Base-by-base conservation (phyloP, 129 eudicot species). In the Glebionis coronaria region DNA sequence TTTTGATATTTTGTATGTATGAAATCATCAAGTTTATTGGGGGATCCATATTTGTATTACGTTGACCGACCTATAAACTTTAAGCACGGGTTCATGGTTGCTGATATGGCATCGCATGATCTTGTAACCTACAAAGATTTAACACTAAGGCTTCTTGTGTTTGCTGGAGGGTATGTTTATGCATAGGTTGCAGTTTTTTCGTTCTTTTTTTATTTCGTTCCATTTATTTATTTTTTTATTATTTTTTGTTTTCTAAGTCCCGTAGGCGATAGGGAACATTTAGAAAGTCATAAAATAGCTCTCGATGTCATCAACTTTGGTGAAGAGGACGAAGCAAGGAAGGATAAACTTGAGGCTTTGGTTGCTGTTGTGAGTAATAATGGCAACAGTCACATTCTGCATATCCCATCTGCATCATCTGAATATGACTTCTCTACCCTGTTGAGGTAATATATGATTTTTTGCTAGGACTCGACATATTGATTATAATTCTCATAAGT, bases 91-190 rank as follows among this genome's bases (percentile, higher is more conserved):
- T 84, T 94, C 51, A 95, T 87, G 68, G 85, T 89, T 63, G 99
- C 99, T n/a, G 93, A 94, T 78, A 80, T 94, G 76, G 99, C 97
- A 52, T 87, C 90, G 35, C 90, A 94, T 71, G 97, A 94, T 80
- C 97, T 97, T 38, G 97, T 80, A 72, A 94, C 25, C 25, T 23
- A 94, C 81, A 94, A 94, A 70, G 89, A 86, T 63, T 97, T 88
- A 40, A 95, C 88, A 53, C 99, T 89, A 51, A 82, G 97, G 79
- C 87, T 94, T 16, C 87, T 94, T 15, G 95, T 94, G 18, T 94
- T 94, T 86, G 95, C 83, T 38, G 99, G 99, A 73, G 85, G 99
- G 99, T 94, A 76, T 51, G 59, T 40, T 38, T 67, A 70, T 19
- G 47, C 49, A 49, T 42, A 56, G 40, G 1, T 15, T 23, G 2